Conservation (phyloP, 257 asterid genomes). For the Gynochthodes officinalis region DNA sequence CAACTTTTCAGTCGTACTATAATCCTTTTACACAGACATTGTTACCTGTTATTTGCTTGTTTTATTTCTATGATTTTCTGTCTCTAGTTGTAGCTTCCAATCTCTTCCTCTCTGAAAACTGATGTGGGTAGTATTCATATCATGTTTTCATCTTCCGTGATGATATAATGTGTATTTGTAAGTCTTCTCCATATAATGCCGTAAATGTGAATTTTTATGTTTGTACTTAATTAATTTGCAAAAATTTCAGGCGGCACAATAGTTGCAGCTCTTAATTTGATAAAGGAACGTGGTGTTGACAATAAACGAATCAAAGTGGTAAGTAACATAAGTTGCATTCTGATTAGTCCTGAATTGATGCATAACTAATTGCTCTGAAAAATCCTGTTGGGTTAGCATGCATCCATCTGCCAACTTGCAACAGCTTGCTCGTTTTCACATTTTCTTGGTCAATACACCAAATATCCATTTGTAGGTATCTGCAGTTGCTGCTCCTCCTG, state of each 20-base stretch:
- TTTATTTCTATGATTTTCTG: too few relatives aligned
- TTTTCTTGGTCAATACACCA: constrained; percentile 6
- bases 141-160: neutral
- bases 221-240: neutral
- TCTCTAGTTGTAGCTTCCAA: too few relatives aligned
- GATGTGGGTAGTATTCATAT: too few relatives aligned
- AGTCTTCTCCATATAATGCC: neutral
- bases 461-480: constrained; percentile 42
- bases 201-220: neutral
- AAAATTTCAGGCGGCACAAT: constrained; percentile 72
- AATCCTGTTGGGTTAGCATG: neutral
- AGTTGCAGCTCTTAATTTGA: constrained; percentile 76
- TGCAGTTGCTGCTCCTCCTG: constrained; percentile 96
- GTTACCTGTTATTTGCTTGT: too few relatives aligned
- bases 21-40: too few relatives aligned
- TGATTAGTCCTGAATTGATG: neutral
- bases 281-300: constrained; percentile 78
- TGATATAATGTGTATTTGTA: too few relatives aligned
- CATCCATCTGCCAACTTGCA: neutral
- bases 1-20: too few relatives aligned
- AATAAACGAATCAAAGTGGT: constrained; percentile 89
- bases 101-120: neutral
- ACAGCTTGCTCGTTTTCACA: neutral
- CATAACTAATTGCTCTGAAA: too few relatives aligned
- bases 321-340: constrained; percentile 24